Evolutionary conservation across 108 stramenopile genomes (phyloP).

Genomic region (Skeletonema marinoi): DNA sequence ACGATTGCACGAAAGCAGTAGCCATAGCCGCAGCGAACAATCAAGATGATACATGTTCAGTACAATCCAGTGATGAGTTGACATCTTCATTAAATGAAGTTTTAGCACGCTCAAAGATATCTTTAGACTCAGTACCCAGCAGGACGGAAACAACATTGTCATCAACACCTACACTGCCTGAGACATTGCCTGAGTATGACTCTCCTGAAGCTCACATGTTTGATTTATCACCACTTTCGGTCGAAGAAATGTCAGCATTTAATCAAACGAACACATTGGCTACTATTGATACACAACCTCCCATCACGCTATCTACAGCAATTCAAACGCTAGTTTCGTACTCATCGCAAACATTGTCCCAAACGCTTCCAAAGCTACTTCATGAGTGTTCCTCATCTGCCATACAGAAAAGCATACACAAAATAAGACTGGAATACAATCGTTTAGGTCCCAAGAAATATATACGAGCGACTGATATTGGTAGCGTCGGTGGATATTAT

Average conservation of each 20-base stretch:
- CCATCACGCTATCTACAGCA: not conserved
- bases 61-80: not conserved
- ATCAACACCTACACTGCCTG: slow-evolving; percentile 12
- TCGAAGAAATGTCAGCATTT: slow-evolving; percentile 10
- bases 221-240: slow-evolving; percentile 11
- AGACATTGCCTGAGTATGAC: slow-evolving; percentile 21
- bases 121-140: not conserved
- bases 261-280: slow-evolving; percentile 11
- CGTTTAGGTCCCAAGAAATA: slow-evolving; percentile 23
- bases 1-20: not conserved
- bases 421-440: slow-evolving; percentile 22
- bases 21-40: not conserved
- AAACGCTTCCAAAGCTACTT: slow-evolving; percentile 25
- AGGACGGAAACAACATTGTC: not conserved
- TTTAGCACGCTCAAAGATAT: not conserved
- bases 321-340: not conserved
- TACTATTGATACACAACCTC: slow-evolving; percentile 7
- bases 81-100: not conserved
- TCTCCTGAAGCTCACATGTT: slow-evolving; percentile 30
- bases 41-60: not conserved
- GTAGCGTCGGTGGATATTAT: slow-evolving; percentile 32
- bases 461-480: slow-evolving; percentile 30
- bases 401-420: slow-evolving; percentile 20
- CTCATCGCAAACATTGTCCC: slow-evolving; percentile 24
- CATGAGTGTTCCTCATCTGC: slow-evolving; percentile 34